A percentile compares a stretch with the other conserved stretches of the same genome.
These are phyloP conservation scores for Suillus fuscotomentosus DNA, from an alignment of 768 basidiomycete species.

Conservation along the genomic window DNA sequence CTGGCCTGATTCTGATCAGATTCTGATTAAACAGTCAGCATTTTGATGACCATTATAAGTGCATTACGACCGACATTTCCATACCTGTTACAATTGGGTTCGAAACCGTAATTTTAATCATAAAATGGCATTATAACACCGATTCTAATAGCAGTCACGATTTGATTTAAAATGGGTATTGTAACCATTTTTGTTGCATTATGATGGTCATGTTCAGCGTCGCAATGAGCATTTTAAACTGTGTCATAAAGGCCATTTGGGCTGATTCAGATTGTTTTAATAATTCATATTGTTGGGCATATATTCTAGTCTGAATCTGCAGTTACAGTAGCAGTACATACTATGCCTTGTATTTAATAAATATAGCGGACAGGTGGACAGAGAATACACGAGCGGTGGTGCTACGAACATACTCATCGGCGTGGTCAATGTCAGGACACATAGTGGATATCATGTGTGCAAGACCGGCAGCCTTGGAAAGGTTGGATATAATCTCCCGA, in stretches of 20 bases:
- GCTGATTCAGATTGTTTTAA: background rate
- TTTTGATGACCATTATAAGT: background rate
- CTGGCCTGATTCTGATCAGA: background rate
- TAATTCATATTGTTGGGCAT: background rate
- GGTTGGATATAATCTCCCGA: conserved; percentile 97
- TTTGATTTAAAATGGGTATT: background rate
- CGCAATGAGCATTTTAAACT: background rate
- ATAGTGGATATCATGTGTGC: conserved; percentile 99
- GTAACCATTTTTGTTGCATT: background rate
- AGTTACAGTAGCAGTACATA: no score
- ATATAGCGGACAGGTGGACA: conserved; percentile 37
- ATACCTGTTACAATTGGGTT: background rate
- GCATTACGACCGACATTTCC: background rate
- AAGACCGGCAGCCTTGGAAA: conserved; percentile 97
- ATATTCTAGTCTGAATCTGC: background rate
- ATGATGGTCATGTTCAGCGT: background rate
- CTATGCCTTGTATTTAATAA: no score
- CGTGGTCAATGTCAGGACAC: conserved; percentile 99
- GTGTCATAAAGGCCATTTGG: background rate
- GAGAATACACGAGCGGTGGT: conserved; percentile 99
- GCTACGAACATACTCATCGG: conserved; percentile 98
- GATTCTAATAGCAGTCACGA: background rate
- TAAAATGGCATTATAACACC: background rate
- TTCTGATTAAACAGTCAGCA: background rate
- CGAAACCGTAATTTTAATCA: background rate